Conservation (phyloP, 805 yeast species). For the Isabelozyma gotoi region DNA sequence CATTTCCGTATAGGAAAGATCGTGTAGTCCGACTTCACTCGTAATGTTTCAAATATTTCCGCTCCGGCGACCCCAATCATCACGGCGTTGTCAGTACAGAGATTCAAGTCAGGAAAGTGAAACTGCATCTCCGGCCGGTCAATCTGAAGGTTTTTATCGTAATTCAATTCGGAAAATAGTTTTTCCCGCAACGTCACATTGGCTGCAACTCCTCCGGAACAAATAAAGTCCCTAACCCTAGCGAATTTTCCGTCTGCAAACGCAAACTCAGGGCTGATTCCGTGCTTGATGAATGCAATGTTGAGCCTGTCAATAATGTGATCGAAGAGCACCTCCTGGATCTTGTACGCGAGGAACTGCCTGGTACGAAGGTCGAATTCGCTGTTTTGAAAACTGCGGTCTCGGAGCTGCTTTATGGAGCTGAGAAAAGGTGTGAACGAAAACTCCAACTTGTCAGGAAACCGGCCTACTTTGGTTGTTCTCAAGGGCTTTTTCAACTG, state of each 20-base stretch:
- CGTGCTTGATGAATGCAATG: conserved; percentile 44
- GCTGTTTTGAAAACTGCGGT: conserved; percentile 40
- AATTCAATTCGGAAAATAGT: conserved; percentile 39
- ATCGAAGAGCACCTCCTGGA: conserved; percentile 66
- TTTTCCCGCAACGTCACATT: conserved; percentile 55
- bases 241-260: conserved; percentile 40
- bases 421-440: conserved; percentile 80
- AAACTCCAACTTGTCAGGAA: conserved; percentile 41
- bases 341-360: conserved; percentile 52
- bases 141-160: conserved; percentile 4
- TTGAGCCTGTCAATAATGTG: conserved; percentile 70
- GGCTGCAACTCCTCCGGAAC: conserved; percentile 95
- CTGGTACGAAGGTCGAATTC: conserved; percentile 23
- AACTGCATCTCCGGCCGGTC: conserved; percentile 21
- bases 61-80: conserved; percentile 99
- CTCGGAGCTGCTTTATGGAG: conserved; percentile 27
- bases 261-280: conserved; percentile 8
- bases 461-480: conserved; percentile 25
- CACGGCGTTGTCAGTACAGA: conserved; percentile 93
- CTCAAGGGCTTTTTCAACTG: conserved; percentile 30
- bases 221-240: conserved; percentile 57
- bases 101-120: conserved; percentile 64
- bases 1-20: conserved; percentile 76
- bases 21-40: conserved; percentile 47
- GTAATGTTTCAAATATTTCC: conserved; percentile 65